These are phyloP conservation scores for Thalassiosira ordinaria DNA, from an alignment of 352 stramenopile species.

Conservation along the genomic window DNA sequence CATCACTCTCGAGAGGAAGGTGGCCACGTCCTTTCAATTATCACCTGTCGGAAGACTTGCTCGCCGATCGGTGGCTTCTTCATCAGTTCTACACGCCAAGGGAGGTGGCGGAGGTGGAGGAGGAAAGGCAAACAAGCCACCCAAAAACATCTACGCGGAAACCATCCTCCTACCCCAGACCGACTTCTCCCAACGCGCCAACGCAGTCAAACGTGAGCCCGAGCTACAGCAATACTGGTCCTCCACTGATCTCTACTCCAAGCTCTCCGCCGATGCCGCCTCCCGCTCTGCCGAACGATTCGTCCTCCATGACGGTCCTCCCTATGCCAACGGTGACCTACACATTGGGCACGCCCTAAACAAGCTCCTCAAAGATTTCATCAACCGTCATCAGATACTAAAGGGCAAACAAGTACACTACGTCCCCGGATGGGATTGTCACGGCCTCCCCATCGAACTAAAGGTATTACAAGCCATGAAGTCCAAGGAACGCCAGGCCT, in stretches of 20 bases:
- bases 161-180: slow-evolving; percentile 96
- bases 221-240: slow-evolving; percentile 88
- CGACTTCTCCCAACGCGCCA: slow-evolving; percentile 95
- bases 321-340: slow-evolving; percentile 98
- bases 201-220: slow-evolving; percentile 88
- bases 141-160: slow-evolving; percentile 88
- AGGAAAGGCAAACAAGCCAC: slow-evolving; percentile 47
- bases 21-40: slow-evolving; percentile 34
- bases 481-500: slow-evolving; percentile 72
- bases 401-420: slow-evolving; percentile 93
- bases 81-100: slow-evolving; percentile 3
- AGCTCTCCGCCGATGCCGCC: slow-evolving; percentile 74
- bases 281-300: slow-evolving; percentile 81
- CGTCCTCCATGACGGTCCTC: slow-evolving; percentile 97
- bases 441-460: slow-evolving; percentile 98
- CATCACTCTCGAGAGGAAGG: slow-evolving; percentile 37
- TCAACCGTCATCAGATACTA: slow-evolving; percentile 95
- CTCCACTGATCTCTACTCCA: slow-evolving; percentile 86
- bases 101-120: not conserved
- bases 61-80: slow-evolving; percentile 14
- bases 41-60: slow-evolving; percentile 2
- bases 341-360: slow-evolving; percentile 94
- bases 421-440: slow-evolving; percentile 98
- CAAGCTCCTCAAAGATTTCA: slow-evolving; percentile 96
- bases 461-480: slow-evolving; percentile 95